Evolutionary conservation across 2,329 filamentous ascomycete genomes (phyloP).

Genomic region (Aspergillus sergii): DNA sequence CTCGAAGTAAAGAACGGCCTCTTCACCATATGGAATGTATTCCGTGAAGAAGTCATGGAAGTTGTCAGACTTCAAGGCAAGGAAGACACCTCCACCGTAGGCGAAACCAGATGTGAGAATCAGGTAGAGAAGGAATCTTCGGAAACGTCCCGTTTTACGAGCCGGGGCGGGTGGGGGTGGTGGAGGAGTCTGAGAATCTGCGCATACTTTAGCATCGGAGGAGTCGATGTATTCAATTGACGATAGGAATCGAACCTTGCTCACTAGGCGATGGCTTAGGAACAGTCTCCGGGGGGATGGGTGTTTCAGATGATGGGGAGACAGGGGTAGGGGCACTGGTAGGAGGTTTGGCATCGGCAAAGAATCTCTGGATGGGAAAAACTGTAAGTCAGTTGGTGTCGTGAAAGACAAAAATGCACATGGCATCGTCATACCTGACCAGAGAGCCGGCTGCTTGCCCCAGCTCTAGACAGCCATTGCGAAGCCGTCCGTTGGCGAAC

Average conservation of each 20-base stretch:
- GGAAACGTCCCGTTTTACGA: slow-evolving; percentile 72
- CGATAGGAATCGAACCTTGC: slow-evolving; percentile 28
- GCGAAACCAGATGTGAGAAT: slow-evolving; percentile 74
- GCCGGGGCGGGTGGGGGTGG: slow-evolving; percentile 50
- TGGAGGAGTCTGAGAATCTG: slow-evolving; percentile 39
- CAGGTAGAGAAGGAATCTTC: slow-evolving; percentile 75
- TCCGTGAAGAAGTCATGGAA: slow-evolving; percentile 99
- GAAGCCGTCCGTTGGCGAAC: slow-evolving; percentile 38
- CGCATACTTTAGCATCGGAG: slow-evolving; percentile 38
- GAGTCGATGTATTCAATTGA: slow-evolving; percentile 10
- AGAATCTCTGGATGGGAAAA: slow-evolving; percentile 47
- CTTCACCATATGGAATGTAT: slow-evolving; percentile 91
- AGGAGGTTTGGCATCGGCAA: slow-evolving; percentile 51
- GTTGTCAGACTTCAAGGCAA: slow-evolving; percentile 90
- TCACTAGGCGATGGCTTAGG: slow-evolving; percentile 47
- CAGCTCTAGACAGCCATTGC: slow-evolving; percentile 48
- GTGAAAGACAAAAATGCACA: slow-evolving; percentile 28
- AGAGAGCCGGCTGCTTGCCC: slow-evolving; percentile 41
- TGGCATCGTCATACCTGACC: slow-evolving; percentile 41
- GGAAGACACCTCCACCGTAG: slow-evolving; percentile 88
- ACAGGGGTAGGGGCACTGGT: slow-evolving; percentile 44
- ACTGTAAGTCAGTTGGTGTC: slow-evolving; percentile 28
- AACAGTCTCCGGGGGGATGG: slow-evolving; percentile 53
- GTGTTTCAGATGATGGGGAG: slow-evolving; percentile 48
- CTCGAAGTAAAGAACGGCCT: slow-evolving; percentile 92